Evolutionary conservation across 2,329 filamentous ascomycete genomes (phyloP).

Genomic region (Aspergillus brasiliensis): DNA sequence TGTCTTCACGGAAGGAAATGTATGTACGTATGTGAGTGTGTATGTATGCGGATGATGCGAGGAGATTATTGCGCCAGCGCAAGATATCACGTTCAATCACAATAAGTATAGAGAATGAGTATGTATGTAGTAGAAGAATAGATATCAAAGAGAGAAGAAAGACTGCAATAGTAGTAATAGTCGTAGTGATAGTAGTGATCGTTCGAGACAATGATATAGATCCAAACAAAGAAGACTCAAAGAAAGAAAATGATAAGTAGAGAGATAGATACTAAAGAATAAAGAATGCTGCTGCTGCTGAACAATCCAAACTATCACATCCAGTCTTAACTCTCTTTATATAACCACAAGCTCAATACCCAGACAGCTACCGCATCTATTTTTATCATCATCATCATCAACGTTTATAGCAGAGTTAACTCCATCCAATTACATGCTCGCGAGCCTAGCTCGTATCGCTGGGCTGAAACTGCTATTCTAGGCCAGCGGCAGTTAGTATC

Average conservation of each 20-base stretch:
- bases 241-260: slow-evolving; percentile 9
- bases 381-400: slow-evolving; percentile 3
- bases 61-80: not conserved
- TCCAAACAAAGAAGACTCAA: slow-evolving; percentile 10
- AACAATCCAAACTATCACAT: not conserved
- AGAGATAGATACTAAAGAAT: not conserved
- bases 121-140: not conserved
- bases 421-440: too few relatives aligned
- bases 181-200: slow-evolving; percentile 11
- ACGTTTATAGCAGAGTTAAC: too few relatives aligned
- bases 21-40: not conserved
- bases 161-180: not conserved
- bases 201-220: too few relatives aligned
- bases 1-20: not conserved
- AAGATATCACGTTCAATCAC: not conserved
- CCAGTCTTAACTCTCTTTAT: not conserved
- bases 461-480: not conserved
- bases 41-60: not conserved
- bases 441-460: not conserved
- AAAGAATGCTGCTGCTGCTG: slow-evolving; percentile 2
- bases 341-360: not conserved
- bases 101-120: not conserved
- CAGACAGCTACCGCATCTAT: not conserved
- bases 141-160: not conserved
- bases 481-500: too few relatives aligned